Conservation (phyloP, 495 filamentous ascomycete genomes). For the Penicillium silybi region DNA sequence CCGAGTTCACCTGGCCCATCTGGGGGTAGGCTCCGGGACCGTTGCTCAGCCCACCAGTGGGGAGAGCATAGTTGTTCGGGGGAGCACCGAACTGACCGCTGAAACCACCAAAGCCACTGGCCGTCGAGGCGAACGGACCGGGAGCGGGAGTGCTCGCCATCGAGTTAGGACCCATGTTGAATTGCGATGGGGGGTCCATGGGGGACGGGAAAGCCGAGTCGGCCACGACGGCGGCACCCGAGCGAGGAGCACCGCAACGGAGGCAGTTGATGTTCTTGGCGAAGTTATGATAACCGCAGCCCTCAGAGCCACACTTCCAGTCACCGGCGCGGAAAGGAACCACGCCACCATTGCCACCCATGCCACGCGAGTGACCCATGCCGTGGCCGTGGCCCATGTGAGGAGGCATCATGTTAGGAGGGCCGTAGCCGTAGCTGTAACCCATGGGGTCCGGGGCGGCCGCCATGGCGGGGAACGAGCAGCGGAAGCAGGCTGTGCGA, state of each 20-base stretch:
- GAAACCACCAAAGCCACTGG: constrained; percentile 74
- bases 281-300: constrained; percentile 99
- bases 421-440: constrained; percentile 72
- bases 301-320: constrained; percentile 97
- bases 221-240: constrained; percentile 86
- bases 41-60: constrained; percentile 75
- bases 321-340: constrained; percentile 97
- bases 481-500: constrained; percentile 96
- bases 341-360: constrained; percentile 76
- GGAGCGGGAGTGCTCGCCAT: constrained; percentile 83
- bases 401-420: constrained; percentile 75
- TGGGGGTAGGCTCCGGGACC: constrained; percentile 76
- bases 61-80: constrained; percentile 84
- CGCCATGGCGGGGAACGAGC: constrained; percentile 90
- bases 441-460: constrained; percentile 70
- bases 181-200: constrained; percentile 79
- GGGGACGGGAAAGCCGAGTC: constrained; percentile 90
- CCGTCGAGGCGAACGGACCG: constrained; percentile 69
- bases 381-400: constrained; percentile 79
- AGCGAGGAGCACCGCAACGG: constrained; percentile 91
- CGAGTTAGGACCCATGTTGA: constrained; percentile 71
- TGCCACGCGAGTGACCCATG: constrained; percentile 65
- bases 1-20: constrained; percentile 67
- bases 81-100: constrained; percentile 85
- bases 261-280: constrained; percentile 98